These are phyloP conservation scores for Musa beccarii DNA, from an alignment of 176 grass and related monocot species.

Conservation along the genomic window DNA sequence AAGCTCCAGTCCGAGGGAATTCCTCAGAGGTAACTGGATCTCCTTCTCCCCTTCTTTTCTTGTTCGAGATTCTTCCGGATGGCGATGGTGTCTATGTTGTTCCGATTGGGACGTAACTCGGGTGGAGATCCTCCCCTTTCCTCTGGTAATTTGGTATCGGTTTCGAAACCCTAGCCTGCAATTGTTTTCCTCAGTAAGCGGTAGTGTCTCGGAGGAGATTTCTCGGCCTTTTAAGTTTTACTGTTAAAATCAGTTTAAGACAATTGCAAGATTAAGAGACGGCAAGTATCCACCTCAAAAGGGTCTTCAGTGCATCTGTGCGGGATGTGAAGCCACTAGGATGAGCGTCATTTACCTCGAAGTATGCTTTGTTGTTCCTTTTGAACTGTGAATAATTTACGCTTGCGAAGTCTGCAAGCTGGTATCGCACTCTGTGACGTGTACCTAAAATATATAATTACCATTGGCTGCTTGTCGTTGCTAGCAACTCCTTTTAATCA, in stretches of 20 bases:
- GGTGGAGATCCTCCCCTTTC: neutral
- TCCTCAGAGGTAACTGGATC: constrained; percentile 38
- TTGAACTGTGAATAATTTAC: no score
- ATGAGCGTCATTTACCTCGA: neutral
- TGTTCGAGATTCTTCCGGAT: no score
- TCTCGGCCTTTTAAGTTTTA: neutral
- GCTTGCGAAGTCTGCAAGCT: no score
- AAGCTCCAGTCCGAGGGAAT: constrained; percentile 63
- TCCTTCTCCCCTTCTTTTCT: neutral
- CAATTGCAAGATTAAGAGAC: neutral
- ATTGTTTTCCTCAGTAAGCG: neutral
- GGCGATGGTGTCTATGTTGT: neutral
- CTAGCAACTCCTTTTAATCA: neutral
- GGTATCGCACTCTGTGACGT: no score
- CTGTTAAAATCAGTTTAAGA: neutral
- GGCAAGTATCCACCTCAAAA: neutral
- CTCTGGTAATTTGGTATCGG: neutral
- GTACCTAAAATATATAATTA: no score
- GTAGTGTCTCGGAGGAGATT: neutral
- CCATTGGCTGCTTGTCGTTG: no score
- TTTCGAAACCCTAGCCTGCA: neutral
- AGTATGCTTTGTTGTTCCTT: no score
- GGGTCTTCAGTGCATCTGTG: neutral
- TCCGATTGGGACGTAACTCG: neutral
- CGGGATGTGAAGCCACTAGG: neutral